Evolutionary conservation across 176 grass and related monocot genomes (phyloP).

Genomic region (Phoenix roebelenii): DNA sequence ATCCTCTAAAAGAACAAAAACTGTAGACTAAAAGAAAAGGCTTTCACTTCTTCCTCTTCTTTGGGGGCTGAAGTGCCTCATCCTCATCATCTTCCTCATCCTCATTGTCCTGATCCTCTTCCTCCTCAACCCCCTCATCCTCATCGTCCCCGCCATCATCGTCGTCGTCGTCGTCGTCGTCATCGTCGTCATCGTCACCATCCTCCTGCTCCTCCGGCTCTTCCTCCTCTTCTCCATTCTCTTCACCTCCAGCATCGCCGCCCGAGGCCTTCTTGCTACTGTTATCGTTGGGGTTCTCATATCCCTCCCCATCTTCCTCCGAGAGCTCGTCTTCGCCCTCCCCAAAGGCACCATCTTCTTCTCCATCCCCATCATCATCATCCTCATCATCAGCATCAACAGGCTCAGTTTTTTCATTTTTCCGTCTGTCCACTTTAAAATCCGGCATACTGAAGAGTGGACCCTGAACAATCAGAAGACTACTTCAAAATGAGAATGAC

Average conservation of each 20-base stretch:
- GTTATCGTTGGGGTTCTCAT: conserved; percentile 37
- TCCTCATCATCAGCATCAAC: conserved; percentile 18
- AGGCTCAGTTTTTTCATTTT: neutral
- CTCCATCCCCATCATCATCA: conserved; percentile 4
- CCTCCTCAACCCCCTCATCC: neutral
- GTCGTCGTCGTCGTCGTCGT: neutral
- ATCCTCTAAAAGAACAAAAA: too few relatives aligned
- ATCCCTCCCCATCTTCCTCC: neutral
- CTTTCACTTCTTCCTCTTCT: conserved; percentile 8
- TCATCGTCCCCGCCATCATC: conserved; percentile 7
- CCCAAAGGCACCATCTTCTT: conserved; percentile 8
- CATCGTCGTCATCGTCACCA: conserved; percentile 3
- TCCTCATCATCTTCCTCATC: conserved; percentile 46
- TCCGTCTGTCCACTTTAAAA: conserved; percentile 2
- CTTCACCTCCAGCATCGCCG: conserved; percentile 30
- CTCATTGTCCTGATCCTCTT: conserved; percentile 17
- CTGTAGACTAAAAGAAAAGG: too few relatives aligned
- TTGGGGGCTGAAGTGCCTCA: conserved; percentile 29
- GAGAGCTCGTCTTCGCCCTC: conserved; percentile 6
- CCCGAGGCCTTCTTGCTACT: conserved; percentile 39
- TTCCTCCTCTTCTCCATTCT: conserved; percentile 55
- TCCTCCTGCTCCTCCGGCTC: conserved; percentile 36
- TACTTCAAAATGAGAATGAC: neutral
- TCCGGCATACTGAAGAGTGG: neutral
- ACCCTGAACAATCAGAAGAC: conserved; percentile 5